phyloP scores from a whole-genome alignment of 2,329 filamentous ascomycete genomes.

The Cordyceps tenuipes region DNA sequence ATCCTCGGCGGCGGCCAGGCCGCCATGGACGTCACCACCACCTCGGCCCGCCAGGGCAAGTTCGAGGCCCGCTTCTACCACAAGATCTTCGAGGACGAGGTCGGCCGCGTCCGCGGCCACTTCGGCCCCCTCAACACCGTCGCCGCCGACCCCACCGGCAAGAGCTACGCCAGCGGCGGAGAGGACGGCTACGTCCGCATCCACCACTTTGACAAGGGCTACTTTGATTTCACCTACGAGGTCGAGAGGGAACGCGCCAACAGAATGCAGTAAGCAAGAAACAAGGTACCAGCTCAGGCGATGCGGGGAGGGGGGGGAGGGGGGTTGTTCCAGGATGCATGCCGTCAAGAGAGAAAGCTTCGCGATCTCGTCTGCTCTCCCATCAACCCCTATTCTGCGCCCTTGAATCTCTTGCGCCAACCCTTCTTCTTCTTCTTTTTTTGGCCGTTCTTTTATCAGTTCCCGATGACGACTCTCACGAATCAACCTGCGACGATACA shows the following conservation, averaged over 20 bases:
- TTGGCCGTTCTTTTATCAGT: not conserved
- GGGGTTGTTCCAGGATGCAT: not conserved
- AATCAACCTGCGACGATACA: not conserved
- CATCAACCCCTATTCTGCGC: not conserved
- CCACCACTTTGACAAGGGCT: conserved; percentile 97
- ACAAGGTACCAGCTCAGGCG: not conserved
- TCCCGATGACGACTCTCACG: not conserved
- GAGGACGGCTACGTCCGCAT: conserved; percentile 98
- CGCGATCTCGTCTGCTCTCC: not conserved
- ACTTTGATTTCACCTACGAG: conserved; percentile 98
- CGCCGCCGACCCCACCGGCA: conserved; percentile 83
- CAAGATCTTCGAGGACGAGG: conserved; percentile 99
- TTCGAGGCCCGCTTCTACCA: conserved; percentile 99
- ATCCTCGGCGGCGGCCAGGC: conserved; percentile 97
- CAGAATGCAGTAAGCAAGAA: conserved; percentile 27
- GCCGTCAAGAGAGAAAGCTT: not conserved
- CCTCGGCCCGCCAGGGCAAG: conserved; percentile 88
- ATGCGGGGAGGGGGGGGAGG: not conserved
- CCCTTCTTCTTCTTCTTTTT: not conserved
- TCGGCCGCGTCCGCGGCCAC: conserved; percentile 91
- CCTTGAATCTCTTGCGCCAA: not conserved
- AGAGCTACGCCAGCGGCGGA: conserved; percentile 87
- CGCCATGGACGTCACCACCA: conserved; percentile 97
- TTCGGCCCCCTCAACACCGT: conserved; percentile 97
- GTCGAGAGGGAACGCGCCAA: conserved; percentile 76